These are phyloP conservation scores for Fusarium aywerte DNA, from an alignment of 2,329 filamentous ascomycete species.

Conservation along the genomic window DNA sequence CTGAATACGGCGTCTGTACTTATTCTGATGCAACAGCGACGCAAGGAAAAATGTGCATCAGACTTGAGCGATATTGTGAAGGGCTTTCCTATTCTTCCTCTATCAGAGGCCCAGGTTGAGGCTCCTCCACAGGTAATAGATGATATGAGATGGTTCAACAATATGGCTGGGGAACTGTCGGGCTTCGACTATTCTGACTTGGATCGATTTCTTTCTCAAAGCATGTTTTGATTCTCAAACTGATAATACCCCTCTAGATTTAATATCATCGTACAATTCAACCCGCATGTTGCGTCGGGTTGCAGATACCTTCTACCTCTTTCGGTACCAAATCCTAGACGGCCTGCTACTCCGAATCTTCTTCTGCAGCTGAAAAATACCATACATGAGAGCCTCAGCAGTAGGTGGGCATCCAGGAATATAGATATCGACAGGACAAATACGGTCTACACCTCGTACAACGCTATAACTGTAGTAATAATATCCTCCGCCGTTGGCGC, in stretches of 20 bases:
- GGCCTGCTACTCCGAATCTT: constrained; percentile 69
- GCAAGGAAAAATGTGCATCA: constrained; percentile 58
- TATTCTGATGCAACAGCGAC: constrained; percentile 61
- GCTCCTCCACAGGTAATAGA: constrained; percentile 19
- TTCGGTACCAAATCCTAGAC: constrained; percentile 63
- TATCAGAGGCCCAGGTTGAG: constrained; percentile 16
- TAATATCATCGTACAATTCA: neutral
- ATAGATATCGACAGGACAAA: constrained; percentile 75
- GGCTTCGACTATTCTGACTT: constrained; percentile 57
- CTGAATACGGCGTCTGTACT: constrained; percentile 65
- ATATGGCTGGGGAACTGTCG: constrained; percentile 57
- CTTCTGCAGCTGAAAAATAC: constrained; percentile 75
- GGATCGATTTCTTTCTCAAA: constrained; percentile 52
- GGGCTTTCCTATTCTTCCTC: constrained; percentile 45
- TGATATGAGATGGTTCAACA: constrained; percentile 53
- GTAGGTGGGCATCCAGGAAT: constrained; percentile 71
- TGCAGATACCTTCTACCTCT: constrained; percentile 46
- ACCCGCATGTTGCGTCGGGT: rapidly evolving
- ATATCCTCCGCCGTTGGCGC: constrained; percentile 77
- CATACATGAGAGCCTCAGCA: constrained; percentile 60
- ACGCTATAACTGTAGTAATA: constrained; percentile 80
- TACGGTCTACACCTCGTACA: constrained; percentile 71
- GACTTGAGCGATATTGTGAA: constrained; percentile 54
- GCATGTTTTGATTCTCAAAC: constrained; percentile 15
- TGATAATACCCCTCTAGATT: too few species aligned